Conservation (phyloP, 2,329 filamentous ascomycete genomes). For the Cladosporium oxysporum region DNA sequence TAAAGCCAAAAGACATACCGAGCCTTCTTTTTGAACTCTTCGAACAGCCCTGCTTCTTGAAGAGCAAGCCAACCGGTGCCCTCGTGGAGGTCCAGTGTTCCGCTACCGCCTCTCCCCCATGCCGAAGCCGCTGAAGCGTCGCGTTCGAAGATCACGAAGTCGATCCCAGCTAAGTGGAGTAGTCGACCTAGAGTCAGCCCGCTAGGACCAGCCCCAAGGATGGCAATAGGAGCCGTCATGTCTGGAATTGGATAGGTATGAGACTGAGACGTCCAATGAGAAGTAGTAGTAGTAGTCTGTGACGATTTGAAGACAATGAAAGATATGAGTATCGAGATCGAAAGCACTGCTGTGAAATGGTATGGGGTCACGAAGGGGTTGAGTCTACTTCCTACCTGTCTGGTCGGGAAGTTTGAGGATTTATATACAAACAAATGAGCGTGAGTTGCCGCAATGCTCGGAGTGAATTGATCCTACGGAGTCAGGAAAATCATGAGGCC, state of each 20-base stretch:
- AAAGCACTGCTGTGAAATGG: not conserved
- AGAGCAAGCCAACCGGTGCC: constrained; percentile 34
- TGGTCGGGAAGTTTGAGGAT: not conserved
- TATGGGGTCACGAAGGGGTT: not conserved
- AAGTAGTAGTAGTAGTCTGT: not conserved
- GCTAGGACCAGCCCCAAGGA: constrained; percentile 37
- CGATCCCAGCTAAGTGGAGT: constrained; percentile 27
- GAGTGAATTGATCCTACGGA: not conserved
- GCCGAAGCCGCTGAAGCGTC: constrained; percentile 23
- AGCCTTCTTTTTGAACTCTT: constrained; percentile 32
- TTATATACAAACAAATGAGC: not conserved
- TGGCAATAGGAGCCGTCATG: constrained; percentile 32
- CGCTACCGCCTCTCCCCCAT: constrained; percentile 26
- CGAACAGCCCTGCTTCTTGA: constrained; percentile 33
- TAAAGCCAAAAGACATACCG: constrained; percentile 17
- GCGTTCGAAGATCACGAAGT: constrained; percentile 34
- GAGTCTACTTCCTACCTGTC: not conserved
- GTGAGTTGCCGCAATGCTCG: not conserved
- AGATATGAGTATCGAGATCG: not conserved
- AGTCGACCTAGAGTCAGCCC: constrained; percentile 36
- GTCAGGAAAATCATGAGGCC: not conserved
- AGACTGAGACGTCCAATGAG: not conserved
- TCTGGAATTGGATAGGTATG: not conserved
- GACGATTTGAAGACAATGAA: not conserved
- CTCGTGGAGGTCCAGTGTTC: constrained; percentile 37